Evolutionary conservation across 805 yeast species (phyloP).

Genomic region (Spathaspora boniae): DNA sequence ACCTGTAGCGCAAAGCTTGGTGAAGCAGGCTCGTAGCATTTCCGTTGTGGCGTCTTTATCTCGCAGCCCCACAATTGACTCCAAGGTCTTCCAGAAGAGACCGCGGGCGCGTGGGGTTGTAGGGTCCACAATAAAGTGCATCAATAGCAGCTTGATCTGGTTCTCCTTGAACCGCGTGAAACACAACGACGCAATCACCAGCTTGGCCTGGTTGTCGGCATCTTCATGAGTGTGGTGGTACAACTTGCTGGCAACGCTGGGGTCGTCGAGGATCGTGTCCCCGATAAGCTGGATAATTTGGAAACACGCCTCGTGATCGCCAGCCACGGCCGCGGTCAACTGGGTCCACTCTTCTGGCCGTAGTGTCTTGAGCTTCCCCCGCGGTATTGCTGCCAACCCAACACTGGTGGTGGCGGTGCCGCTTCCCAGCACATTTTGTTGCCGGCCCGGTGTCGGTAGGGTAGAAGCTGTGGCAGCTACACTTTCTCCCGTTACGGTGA

Average conservation of each 20-base stretch:
- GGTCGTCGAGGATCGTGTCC: conserved; percentile 25
- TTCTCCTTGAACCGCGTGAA: conserved; percentile 19
- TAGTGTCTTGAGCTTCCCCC: conserved; percentile 23
- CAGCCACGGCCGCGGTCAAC: conserved; percentile 24
- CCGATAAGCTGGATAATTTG: conserved; percentile 27
- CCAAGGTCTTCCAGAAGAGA: conserved; percentile 12
- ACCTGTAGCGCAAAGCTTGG: conserved; percentile 21
- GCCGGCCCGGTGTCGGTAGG: too few species aligned
- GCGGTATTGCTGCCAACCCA: too few species aligned
- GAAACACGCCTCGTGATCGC: conserved; percentile 22
- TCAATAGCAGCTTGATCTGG: conserved; percentile 22
- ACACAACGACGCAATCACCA: too few species aligned
- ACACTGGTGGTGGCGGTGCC: too few species aligned
- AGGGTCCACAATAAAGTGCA: conserved; percentile 26
- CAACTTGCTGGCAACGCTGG: conserved; percentile 19
- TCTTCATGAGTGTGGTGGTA: conserved; percentile 18
- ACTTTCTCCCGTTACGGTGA: conserved; percentile 1
- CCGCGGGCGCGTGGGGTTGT: conserved; percentile 12
- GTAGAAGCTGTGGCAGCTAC: too few species aligned
- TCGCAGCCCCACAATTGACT: conserved; percentile 13
- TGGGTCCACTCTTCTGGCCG: conserved; percentile 20
- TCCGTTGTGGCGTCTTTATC: conserved; percentile 10
- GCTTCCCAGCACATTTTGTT: too few species aligned
- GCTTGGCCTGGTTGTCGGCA: conserved; percentile 12
- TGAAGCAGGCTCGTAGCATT: conserved; percentile 25